These are phyloP conservation scores for Aspergillus hancockii DNA, from an alignment of 495 filamentous ascomycete genomes.

Conservation along the genomic window DNA sequence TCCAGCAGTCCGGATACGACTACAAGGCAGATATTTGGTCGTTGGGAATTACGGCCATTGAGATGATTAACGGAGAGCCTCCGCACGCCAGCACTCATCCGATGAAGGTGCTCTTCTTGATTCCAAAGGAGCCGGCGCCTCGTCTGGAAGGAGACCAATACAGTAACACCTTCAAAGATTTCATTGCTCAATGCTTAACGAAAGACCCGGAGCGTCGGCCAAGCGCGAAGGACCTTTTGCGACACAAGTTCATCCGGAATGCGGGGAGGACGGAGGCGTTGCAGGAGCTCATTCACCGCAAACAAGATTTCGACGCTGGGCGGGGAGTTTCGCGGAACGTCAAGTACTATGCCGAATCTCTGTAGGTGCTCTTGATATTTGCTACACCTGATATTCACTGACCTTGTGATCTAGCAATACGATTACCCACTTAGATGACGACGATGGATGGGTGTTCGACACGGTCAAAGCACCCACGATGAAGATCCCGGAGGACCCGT, in stretches of 20 bases:
- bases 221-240: constrained; percentile 83
- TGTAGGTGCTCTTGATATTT: constrained; percentile 45
- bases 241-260: constrained; percentile 82
- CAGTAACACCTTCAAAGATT: constrained; percentile 90
- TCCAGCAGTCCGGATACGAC: constrained; percentile 94
- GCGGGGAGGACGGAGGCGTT: constrained; percentile 83
- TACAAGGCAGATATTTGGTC: constrained; percentile 99
- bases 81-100: constrained; percentile 89
- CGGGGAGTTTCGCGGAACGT: constrained; percentile 59
- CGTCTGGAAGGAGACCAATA: constrained; percentile 80
- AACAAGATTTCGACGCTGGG: constrained; percentile 74
- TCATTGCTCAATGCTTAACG: constrained; percentile 83
- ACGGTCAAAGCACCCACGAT: constrained; percentile 73
- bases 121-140: constrained; percentile 88
- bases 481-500: constrained; percentile 40
- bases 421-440: constrained; percentile 58
- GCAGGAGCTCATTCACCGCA: constrained; percentile 84
- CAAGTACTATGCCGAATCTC: constrained; percentile 89
- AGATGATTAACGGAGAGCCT: constrained; percentile 89
- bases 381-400: constrained; percentile 15
- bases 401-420: constrained; percentile 50
- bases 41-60: constrained; percentile 92
- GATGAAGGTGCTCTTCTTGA: constrained; percentile 98
- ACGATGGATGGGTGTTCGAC: constrained; percentile 97
- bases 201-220: constrained; percentile 86